Percentiles rank a stretch among this genome's conserved stretches.
phyloP scores from a whole-genome alignment of 2,329 filamentous ascomycete species.

The Colletotrichum sp. region DNA sequence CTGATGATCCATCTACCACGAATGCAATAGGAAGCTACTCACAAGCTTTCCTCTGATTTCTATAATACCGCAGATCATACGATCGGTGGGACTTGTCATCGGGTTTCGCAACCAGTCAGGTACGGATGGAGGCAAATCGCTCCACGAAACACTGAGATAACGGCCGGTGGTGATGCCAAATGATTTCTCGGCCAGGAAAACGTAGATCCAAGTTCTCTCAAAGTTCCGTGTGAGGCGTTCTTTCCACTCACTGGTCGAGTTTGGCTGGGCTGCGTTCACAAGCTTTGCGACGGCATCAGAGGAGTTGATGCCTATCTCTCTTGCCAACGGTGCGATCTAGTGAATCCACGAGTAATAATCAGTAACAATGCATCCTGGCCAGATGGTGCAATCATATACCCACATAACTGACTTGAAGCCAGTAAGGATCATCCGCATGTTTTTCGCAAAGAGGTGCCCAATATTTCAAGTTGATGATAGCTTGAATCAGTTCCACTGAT shows the following conservation, averaged over 20 bases:
- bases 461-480: slow-evolving; percentile 27
- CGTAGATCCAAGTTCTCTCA: slow-evolving; percentile 19
- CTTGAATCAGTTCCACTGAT: slow-evolving; percentile 27
- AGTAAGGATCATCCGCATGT: slow-evolving; percentile 27
- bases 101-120: slow-evolving; percentile 23
- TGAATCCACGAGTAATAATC: background rate
- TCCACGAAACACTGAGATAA: slow-evolving; percentile 12
- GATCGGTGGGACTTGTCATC: slow-evolving; percentile 23
- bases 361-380: background rate
- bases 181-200: slow-evolving; percentile 20
- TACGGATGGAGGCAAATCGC: slow-evolving; percentile 2
- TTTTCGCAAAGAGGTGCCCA: slow-evolving; percentile 25
- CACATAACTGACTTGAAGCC: slow-evolving; percentile 28
- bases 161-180: slow-evolving; percentile 20
- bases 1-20: background rate
- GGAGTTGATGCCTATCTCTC: slow-evolving; percentile 27
- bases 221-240: slow-evolving; percentile 10
- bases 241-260: slow-evolving; percentile 4
- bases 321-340: slow-evolving; percentile 25
- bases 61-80: slow-evolving; percentile 26
- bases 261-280: slow-evolving; percentile 13
- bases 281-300: slow-evolving; percentile 21
- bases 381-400: background rate
- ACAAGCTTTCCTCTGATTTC: slow-evolving; percentile 26
- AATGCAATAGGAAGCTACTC: too few species aligned